Percentiles rank a stretch among this genome's conserved stretches.
These are phyloP conservation scores for Macroventuria anomochaeta DNA, from an alignment of 2,329 filamentous ascomycete species.

Conservation along the genomic window DNA sequence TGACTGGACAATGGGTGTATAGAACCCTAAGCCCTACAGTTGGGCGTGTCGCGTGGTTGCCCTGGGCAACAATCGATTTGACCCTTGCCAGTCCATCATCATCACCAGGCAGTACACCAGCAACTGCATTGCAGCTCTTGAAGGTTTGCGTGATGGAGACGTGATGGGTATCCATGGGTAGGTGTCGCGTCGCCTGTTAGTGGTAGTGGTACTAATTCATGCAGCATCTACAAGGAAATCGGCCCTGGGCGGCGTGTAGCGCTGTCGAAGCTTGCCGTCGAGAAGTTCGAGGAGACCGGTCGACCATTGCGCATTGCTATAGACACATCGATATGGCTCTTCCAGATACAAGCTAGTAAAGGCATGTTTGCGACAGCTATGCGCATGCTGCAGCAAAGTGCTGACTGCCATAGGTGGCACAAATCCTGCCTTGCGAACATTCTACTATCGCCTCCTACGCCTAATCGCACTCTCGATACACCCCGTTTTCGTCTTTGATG, in stretches of 20 bases:
- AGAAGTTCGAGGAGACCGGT: constrained; percentile 72
- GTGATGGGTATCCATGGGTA: constrained; percentile 52
- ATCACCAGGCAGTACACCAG: constrained; percentile 15
- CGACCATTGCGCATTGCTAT: constrained; percentile 86
- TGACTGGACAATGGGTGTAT: constrained; percentile 16
- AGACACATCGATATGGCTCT: constrained; percentile 97
- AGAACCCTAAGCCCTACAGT: background rate
- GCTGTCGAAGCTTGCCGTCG: constrained; percentile 79
- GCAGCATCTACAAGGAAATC: constrained; percentile 88
- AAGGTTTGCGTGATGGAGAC: constrained; percentile 14
- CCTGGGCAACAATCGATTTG: constrained; percentile 44
- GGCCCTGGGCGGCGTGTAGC: constrained; percentile 80
- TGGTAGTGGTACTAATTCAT: constrained; percentile 23
- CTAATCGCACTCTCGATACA: constrained; percentile 79
- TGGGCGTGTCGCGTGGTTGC: constrained; percentile 24
- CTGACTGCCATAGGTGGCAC: constrained; percentile 67
- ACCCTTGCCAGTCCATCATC: constrained; percentile 16
- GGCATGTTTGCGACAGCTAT: constrained; percentile 52
- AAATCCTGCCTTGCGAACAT: constrained; percentile 87
- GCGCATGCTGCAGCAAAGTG: background rate
- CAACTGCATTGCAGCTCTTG: background rate
- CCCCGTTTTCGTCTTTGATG: constrained; percentile 90
- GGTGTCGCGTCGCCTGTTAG: constrained; percentile 2
- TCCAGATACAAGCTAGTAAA: constrained; percentile 84
- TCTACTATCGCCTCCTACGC: constrained; percentile 88